These are phyloP conservation scores for Saturnispora kantuleensis DNA, from an alignment of 805 yeast species.

Conservation along the genomic window DNA sequence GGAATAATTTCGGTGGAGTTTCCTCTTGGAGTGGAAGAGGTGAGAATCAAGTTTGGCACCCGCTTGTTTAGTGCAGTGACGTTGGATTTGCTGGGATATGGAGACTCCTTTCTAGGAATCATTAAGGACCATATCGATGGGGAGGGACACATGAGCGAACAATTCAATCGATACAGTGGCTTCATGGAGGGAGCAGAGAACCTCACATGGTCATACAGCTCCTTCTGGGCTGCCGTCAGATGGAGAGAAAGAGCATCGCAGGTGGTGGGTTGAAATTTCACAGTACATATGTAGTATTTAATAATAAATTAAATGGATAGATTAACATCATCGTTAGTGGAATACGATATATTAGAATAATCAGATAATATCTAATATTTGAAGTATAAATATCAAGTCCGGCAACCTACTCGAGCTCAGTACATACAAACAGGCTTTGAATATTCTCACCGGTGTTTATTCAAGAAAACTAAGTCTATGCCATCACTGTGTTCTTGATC, in stretches of 20 bases:
- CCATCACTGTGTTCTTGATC: no score
- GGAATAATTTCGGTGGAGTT: conserved; percentile 20
- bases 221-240: conserved; percentile 60
- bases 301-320: no score
- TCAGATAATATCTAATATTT: no score
- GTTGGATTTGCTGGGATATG: conserved; percentile 38
- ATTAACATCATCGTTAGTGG: no score
- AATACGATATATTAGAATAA: no score
- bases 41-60: conserved; percentile 30
- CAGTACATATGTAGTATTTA: neutral
- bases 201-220: conserved; percentile 85
- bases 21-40: conserved; percentile 4
- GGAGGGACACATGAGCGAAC: conserved; percentile 78
- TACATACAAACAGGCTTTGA: no score
- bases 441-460: no score
- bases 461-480: no score
- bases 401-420: no score
- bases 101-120: conserved; percentile 58
- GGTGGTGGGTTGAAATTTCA: neutral
- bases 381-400: no score
- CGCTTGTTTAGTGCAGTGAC: conserved; percentile 38
- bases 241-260: conserved; percentile 43
- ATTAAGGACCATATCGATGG: conserved; percentile 49
- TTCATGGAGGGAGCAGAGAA: conserved; percentile 80
- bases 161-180: conserved; percentile 72